Evolutionary conservation across 768 basidiomycete species (phyloP), one percentile per base, ranked within the genome.

Genomic region (Boletus subcaerulescens): DNA sequence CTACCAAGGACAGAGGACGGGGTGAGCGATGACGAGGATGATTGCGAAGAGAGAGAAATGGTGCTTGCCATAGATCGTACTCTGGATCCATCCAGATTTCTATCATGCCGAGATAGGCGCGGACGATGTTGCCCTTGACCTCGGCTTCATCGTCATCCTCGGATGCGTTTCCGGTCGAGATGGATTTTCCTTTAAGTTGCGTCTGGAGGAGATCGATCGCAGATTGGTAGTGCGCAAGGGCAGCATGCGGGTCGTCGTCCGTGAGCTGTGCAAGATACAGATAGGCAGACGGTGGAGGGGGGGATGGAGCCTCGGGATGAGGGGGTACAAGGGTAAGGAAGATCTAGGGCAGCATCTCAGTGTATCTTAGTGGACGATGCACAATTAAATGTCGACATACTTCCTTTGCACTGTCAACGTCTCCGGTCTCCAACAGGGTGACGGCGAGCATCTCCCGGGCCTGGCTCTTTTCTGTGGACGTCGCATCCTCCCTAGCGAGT

Each of bases 51-150:
- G 31, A 6, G 20, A 32, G 66, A 22, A 32, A 53, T 4, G 17
- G 29, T 33, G 67, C 83, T 48, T 63, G 88, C 93, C 93, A 95
- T 47, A 96, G 76, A 77, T 95, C 92, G 60, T 87, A 86, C 2
- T 80, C 79, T 31, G 89, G 89, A 63, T 94, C 90, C 93, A 97
- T 96, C 93, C 93, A 97, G 15, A 95, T 89, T 67, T 96, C 94
- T 24, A 95, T 87, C 80, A 94, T 93, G 9, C 88, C 89, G 31
- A 93, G 79, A 20, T 94, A 78, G 9, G 91, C 91, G 39, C 87
- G 78, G 12, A 93, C 85, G 52, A 87, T 84, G 64, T 84, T 90
- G 33, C 71, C 79, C 64, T 77, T 85, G 45, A 85, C 67, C 60
- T 90, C 86, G 50, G 29, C 29, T 9, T 29, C 29, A n/a, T 64